Base-by-base conservation (phyloP, 2,329 filamentous ascomycete species). In the Penicillium sp. region DNA sequence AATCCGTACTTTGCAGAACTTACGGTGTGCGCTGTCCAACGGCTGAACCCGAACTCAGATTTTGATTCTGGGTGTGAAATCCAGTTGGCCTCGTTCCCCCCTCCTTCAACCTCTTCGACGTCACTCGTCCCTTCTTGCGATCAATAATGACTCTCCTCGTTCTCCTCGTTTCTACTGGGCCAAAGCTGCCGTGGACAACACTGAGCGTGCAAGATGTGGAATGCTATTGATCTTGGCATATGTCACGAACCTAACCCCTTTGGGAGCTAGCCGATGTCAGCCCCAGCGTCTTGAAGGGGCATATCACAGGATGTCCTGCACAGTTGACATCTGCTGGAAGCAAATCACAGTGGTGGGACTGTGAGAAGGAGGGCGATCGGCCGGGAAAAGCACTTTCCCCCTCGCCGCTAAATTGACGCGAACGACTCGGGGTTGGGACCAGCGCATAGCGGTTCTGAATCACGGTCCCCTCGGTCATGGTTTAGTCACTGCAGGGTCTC, bases 121-220 rank as follows among this genome's bases (percentile, higher is more conserved):
- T 22, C 51, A 35, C 14, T 26, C 40, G 25, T 26, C 26, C 51
- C 25, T 28, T 53, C n/a, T 16, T 22, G 33, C 28, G 11, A 13
- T 46, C 49, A 35, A 53, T 37, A 22, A 55, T 45, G 42, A 37
- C 43, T 56, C 56, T 40, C 35, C 38, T 52, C 51, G 25, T 37
- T 37, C n/a, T 55, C n/a, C 3, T 38, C 22, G 33, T 58, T 48
- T 49, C 40, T 28, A 30, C 38, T 46, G 57, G 40, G 64, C 63
- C 63, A 71, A 65, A 65, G 65, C 66, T 68, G 64, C 63, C 57
- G 43, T 54, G 4, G 60, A 35, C 58, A 60, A 55, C 58, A 64
- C 11, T 53, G 52, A 61, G 65, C 70, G 65, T 68, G 65, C 68
- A 70, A 62, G 62, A 63, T 64, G 67, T 68, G 69, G 66, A 65